These are phyloP conservation scores for Tricholoma hemisulphureum DNA, from an alignment of 768 basidiomycete species.

Conservation along the genomic window DNA sequence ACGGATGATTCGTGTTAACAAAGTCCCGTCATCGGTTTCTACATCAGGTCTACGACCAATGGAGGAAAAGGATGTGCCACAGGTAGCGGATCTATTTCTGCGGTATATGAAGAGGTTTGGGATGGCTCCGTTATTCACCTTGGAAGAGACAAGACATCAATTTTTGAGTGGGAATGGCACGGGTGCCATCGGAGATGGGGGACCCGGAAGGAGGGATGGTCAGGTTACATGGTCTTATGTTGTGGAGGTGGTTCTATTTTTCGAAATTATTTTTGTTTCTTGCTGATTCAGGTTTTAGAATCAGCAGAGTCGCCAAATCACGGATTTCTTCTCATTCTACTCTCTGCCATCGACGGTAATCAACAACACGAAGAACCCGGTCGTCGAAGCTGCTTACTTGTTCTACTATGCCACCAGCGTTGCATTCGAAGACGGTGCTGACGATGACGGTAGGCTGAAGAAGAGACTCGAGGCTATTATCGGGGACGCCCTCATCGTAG, in stretches of 20 bases:
- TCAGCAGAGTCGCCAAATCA: constrained; percentile 76
- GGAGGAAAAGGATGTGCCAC: constrained; percentile 71
- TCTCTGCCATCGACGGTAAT: constrained; percentile 94
- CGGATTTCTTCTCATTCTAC: constrained; percentile 97
- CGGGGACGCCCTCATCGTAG: constrained; percentile 77
- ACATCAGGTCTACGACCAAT: constrained; percentile 83
- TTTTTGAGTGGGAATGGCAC: constrained; percentile 82
- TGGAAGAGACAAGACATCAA: constrained; percentile 83
- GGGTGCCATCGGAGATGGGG: constrained; percentile 50
- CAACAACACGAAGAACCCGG: constrained; percentile 61
- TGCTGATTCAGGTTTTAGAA: constrained; percentile 49
- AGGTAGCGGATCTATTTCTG: constrained; percentile 67
- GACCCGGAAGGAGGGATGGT: constrained; percentile 53
- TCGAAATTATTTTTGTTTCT: not conserved
- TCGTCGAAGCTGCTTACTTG: constrained; percentile 90
- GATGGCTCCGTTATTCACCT: constrained; percentile 69
- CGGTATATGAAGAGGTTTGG: constrained; percentile 86
- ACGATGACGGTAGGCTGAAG: constrained; percentile 63
- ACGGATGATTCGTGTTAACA: constrained; percentile 79
- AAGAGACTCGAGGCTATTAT: constrained; percentile 70
- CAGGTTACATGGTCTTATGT: constrained; percentile 98
- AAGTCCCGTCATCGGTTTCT: constrained; percentile 51
- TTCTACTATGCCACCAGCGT: constrained; percentile 91
- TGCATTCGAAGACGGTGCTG: constrained; percentile 60
- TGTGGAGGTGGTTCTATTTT: constrained; percentile 66